Evolutionary conservation across 2,329 filamentous ascomycete genomes (phyloP), one percentile per base, ranked within the genome.

Genomic region (Cladosporium sp.): DNA sequence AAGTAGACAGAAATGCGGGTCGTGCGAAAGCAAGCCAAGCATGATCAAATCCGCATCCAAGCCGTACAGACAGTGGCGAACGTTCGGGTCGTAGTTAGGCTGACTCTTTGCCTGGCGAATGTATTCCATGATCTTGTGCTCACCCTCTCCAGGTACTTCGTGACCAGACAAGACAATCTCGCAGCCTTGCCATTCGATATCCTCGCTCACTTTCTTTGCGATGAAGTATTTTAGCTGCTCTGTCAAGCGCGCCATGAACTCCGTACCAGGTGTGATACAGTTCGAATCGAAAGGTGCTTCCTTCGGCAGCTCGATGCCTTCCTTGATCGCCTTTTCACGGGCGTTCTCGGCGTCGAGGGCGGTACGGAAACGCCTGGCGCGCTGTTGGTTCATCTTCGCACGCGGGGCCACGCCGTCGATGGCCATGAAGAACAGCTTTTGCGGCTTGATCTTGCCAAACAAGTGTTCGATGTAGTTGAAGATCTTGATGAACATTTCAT

Each of bases 121-220:
- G 72, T 98, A 98, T 72, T 98, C 95, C 93, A 98, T 98, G 72
- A 98, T 95, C 76, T 98, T 98, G 77, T 98, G 93, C 72, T 98
- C 93, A 63, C 93, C 93, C 73, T 98, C 95, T 63, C 93, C 93
- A 6, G 93, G 93, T 22, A 97, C 92, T 71, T 98, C 95, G 67
- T 98, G 95, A 51, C 95, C 93, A 5, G 93, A 98, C 54, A 98
- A 80, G 49, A 98, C 90, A 62, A 98, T 85, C 67, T 97, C 91
- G 59, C 95, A 93, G 55, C 88, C 88, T 73, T 98, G 93, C 93
- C 93, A 98, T 65, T 98, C 93, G 44, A 85, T 83, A 70, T 98
- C 93, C 70, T 98, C 92, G 2, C 90, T 93, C 9, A 98, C 85
- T 73, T 98, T 98, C 74, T 98, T 98, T 77, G 89, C 95, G 76